phyloP scores from a whole-genome alignment of 106 monocot species.

The Triglochin maritima region DNA sequence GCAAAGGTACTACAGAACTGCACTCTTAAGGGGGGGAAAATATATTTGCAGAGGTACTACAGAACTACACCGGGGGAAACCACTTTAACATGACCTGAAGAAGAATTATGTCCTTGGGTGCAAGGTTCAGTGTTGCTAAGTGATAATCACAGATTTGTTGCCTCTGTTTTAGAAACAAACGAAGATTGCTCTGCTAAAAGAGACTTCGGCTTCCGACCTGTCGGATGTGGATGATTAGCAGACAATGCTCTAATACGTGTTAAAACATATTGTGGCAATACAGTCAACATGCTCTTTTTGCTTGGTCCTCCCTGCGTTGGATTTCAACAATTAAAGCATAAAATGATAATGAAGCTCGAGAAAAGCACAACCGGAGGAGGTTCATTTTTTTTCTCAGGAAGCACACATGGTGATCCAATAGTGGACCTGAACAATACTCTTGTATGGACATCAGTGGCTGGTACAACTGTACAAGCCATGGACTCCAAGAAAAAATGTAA shows the following conservation, averaged over 20 bases:
- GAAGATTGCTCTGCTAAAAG: neutral
- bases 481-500: neutral
- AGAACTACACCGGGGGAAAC: no score
- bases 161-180: neutral
- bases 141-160: no score
- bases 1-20: no score
- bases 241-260: constrained; percentile 32
- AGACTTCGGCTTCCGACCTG: constrained; percentile 9
- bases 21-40: no score
- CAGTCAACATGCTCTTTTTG: constrained; percentile 13
- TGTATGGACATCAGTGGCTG: neutral
- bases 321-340: neutral
- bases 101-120: no score
- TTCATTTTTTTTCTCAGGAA: neutral
- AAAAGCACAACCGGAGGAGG: neutral
- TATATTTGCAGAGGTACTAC: no score
- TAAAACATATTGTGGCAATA: constrained; percentile 26
- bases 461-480: neutral
- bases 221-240: constrained; percentile 35
- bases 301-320: constrained; percentile 7
- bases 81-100: no score
- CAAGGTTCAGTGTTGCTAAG: neutral
- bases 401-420: neutral
- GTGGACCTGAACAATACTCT: neutral
- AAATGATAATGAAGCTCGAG: neutral